Evolutionary conservation across 176 grass and related monocot genomes (phyloP).

Genomic region (Hyparrhenia diplandra): DNA sequence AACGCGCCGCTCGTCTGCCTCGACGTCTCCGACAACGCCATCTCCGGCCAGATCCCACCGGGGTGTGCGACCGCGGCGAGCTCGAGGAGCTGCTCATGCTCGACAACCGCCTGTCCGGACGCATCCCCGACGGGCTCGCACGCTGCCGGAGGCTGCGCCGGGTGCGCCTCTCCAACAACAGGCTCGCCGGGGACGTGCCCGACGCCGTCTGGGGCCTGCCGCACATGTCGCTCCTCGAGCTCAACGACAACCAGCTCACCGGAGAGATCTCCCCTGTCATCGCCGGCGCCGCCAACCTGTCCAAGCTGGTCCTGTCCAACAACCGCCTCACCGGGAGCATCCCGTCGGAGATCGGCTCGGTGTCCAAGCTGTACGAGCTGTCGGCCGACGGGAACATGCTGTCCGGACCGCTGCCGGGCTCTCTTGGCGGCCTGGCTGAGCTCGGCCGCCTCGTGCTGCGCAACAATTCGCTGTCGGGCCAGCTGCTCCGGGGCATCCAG

Average conservation of each 20-base stretch:
- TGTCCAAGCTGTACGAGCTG: slow-evolving; percentile 63
- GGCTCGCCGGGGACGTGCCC: slow-evolving; percentile 62
- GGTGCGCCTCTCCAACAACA: slow-evolving; percentile 59
- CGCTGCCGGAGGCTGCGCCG: slow-evolving; percentile 64
- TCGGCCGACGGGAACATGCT: slow-evolving; percentile 72
- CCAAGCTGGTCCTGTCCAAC: slow-evolving; percentile 63
- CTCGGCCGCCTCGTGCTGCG: slow-evolving; percentile 68
- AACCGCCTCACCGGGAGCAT: slow-evolving; percentile 62
- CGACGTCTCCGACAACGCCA: slow-evolving; percentile 59
- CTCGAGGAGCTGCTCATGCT: slow-evolving; percentile 75
- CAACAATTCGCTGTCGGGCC: slow-evolving; percentile 71
- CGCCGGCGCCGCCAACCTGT: slow-evolving; percentile 70
- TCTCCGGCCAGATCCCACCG: slow-evolving; percentile 69
- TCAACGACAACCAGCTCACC: slow-evolving; percentile 55
- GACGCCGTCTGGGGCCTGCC: slow-evolving; percentile 78
- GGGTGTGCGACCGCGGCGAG: slow-evolving; percentile 82
- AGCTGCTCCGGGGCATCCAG: slow-evolving; percentile 59
- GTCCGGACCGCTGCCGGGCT: slow-evolving; percentile 54
- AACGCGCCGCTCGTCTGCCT: slow-evolving; percentile 51
- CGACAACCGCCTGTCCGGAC: slow-evolving; percentile 48
- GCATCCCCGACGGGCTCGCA: slow-evolving; percentile 58
- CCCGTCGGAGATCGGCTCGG: slow-evolving; percentile 67
- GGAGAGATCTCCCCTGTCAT: slow-evolving; percentile 70
- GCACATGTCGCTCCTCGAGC: slow-evolving; percentile 67
- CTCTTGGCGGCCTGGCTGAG: slow-evolving; percentile 47